These are phyloP conservation scores for Phytophthora lateralis DNA, from an alignment of 352 stramenopile genomes.

Conservation along the genomic window DNA sequence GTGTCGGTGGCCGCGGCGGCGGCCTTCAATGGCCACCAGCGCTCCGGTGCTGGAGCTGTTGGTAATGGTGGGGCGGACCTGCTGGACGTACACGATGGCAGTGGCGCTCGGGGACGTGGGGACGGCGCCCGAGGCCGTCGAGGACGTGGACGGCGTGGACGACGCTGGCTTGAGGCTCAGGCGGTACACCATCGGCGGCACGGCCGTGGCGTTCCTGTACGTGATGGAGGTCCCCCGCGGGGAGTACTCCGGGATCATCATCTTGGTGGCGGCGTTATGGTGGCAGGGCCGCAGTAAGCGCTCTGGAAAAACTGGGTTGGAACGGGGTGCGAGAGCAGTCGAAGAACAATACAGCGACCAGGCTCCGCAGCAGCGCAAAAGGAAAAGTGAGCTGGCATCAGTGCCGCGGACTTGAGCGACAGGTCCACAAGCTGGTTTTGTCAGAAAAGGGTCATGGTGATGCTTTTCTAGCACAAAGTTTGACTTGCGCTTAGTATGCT, in stretches of 20 bases:
- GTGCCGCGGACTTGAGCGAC: conserved; percentile 25
- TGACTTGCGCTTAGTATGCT: conserved; percentile 20
- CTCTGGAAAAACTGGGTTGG: not conserved
- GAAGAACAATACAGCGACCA: conserved; percentile 40
- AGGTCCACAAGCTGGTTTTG: conserved; percentile 25
- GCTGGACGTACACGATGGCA: conserved; percentile 20
- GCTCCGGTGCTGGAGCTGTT: conserved; percentile 29
- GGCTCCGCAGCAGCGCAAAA: conserved; percentile 18
- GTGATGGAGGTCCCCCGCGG: conserved; percentile 45
- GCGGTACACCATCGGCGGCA: conserved; percentile 40
- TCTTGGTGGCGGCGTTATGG: conserved; percentile 32
- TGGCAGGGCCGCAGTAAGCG: conserved; percentile 7
- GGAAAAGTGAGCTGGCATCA: conserved; percentile 26
- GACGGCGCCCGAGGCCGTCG: conserved; percentile 11
- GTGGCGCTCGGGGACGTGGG: conserved; percentile 18
- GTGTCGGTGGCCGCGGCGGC: conserved; percentile 38
- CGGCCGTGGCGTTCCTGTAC: conserved; percentile 28
- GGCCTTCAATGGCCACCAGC: conserved; percentile 21
- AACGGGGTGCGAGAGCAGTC: conserved; percentile 13
- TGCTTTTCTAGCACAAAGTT: conserved; percentile 2
- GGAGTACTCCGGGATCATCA: conserved; percentile 54
- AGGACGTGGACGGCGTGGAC: conserved; percentile 15
- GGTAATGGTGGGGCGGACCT: conserved; percentile 25
- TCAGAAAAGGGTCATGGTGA: conserved; percentile 20
- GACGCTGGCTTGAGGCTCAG: conserved; percentile 46